Base-by-base conservation (phyloP, 768 basidiomycete genomes). In the Boletus reticulatus region DNA sequence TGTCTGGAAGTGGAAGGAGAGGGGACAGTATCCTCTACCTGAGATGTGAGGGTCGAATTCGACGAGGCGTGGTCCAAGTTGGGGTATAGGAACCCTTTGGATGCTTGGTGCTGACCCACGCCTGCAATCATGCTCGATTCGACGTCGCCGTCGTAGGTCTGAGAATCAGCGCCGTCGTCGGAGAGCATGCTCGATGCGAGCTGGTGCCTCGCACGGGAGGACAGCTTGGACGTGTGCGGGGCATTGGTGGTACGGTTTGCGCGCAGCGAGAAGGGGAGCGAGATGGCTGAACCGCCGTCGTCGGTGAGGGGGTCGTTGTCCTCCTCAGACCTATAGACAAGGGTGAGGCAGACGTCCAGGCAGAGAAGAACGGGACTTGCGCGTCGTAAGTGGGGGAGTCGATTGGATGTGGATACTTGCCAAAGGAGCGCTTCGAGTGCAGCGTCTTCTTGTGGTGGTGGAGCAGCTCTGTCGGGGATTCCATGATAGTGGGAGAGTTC, bases 81-180 rank as follows among this genome's bases (percentile, higher is more conserved):
- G 1, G 70, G 68, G 50, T 70, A 69, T 0, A 68, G 48, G 41
- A 65, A 69, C 7, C 49, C 50, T 11, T 67, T 70, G 46, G 58
- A 57, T 9, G 72, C 57, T 64, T 73, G 55, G 49, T 71, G 67
- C 55, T 69, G 72, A 46, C 82, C 81, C 9, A 75, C 71, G 32
- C 81, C 78, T 22, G 80, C 83, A 9, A 85, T 87, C 2, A 85
- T 84, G 62, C 84, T 86, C 43, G 84, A 88, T 68, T 94, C 92
- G 53, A 94, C 79, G 72, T 94, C 92, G 53, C 92, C 92, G 65
- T 94, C 92, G 70, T 94, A 93, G 0, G 91, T 93, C 9, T 91
- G 92, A 0, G 88, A 91, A 67, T 93, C 92, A 10, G 88, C 80
- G 51, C 89, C 84, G 41, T 84, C 86, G 61, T 89, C 88, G 19